Conservation (phyloP, 805 yeast species). For the Pichia insulana region DNA sequence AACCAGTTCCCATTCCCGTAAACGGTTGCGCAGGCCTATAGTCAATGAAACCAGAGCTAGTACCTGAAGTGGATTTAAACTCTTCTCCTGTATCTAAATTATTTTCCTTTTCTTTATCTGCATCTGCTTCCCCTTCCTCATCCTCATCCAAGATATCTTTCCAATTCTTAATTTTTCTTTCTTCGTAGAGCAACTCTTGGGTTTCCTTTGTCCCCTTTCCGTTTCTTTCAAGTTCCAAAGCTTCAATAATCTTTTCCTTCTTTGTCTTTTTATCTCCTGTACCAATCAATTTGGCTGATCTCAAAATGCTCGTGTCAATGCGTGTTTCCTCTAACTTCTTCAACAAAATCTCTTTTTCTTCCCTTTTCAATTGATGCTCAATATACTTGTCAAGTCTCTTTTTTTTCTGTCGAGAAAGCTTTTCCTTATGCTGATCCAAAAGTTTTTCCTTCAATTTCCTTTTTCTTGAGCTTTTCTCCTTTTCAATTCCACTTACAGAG, state of each 20-base stretch:
- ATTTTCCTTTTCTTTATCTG: conserved; percentile 6
- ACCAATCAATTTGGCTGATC: conserved; percentile 73
- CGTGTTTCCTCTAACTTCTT: conserved; percentile 61
- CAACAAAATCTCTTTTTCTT: conserved; percentile 72
- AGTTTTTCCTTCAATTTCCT: conserved; percentile 52
- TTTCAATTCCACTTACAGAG: conserved; percentile 43
- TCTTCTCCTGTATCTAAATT: conserved; percentile 8
- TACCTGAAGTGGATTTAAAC: conserved; percentile 27
- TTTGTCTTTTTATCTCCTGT: conserved; percentile 52
- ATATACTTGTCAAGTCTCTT: conserved; percentile 85
- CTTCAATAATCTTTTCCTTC: conserved; percentile 64
- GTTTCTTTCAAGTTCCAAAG: conserved; percentile 58
- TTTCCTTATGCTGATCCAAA: conserved; percentile 54
- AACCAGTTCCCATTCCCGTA: conserved; percentile 54
- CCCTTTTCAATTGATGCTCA: conserved; percentile 80
- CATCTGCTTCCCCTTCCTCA: conserved; percentile 25
- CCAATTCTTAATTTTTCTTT: conserved; percentile 58
- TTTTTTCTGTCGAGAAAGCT: conserved; percentile 61
- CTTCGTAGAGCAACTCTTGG: conserved; percentile 58
- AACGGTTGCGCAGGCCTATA: conserved; percentile 49
- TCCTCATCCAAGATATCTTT: conserved; percentile 27
- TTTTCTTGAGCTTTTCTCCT: conserved; percentile 57
- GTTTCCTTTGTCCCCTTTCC: conserved; percentile 63
- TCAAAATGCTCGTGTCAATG: conserved; percentile 62
- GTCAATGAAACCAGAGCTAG: conserved; percentile 49